Conservation (phyloP, 2,329 filamentous ascomycete species). For the Colletotrichum acutatum region DNA sequence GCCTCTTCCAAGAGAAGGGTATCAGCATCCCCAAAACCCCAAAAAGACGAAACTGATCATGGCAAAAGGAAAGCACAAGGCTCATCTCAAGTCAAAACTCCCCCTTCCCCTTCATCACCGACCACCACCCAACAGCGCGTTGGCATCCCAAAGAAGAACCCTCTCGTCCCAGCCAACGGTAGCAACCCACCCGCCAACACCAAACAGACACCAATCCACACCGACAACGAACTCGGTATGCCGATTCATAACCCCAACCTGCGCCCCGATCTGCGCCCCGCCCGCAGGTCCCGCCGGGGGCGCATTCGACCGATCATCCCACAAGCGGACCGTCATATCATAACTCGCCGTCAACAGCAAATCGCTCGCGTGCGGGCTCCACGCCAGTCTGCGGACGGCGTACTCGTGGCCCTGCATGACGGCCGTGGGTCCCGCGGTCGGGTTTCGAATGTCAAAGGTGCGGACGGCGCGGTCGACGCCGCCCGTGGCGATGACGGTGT, state of each 20-base stretch:
- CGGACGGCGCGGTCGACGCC: slow-evolving; percentile 90
- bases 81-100: neutral
- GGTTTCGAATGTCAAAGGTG: slow-evolving; percentile 89
- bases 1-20: neutral
- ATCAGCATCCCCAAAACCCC: neutral
- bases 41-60: neutral
- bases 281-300: slow-evolving; percentile 47
- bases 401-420: slow-evolving; percentile 90
- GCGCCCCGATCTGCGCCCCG: slow-evolving; percentile 66
- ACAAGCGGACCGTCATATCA: slow-evolving; percentile 96
- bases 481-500: slow-evolving; percentile 84
- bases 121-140: slow-evolving; percentile 50
- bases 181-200: slow-evolving; percentile 93
- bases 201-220: slow-evolving; percentile 98
- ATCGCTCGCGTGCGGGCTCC: slow-evolving; percentile 94
- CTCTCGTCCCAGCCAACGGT: slow-evolving; percentile 95
- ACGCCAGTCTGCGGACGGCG: slow-evolving; percentile 85
- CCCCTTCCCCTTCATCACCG: slow-evolving; percentile 16
- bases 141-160: slow-evolving; percentile 92
- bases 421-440: slow-evolving; percentile 76
- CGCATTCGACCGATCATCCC: slow-evolving; percentile 77
- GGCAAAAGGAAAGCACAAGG: neutral
- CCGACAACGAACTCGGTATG: slow-evolving; percentile 98
- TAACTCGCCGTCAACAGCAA: slow-evolving; percentile 91
- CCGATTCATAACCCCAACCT: slow-evolving; percentile 87